Conservation (phyloP, 106 monocot species). For the Iris macrosiphon region DNA sequence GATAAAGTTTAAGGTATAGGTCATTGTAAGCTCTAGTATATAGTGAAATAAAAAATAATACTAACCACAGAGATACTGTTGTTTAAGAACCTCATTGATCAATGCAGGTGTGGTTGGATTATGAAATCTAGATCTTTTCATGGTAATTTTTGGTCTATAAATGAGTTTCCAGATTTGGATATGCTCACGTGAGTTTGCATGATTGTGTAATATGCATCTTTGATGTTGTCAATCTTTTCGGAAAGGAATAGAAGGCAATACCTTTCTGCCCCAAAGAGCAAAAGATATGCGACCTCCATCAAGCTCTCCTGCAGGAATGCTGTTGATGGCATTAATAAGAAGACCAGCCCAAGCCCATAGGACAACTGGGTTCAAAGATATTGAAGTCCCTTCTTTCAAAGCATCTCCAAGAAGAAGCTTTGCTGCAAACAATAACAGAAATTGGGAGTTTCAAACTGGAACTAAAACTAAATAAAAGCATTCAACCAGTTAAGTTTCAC, state of each 20-base stretch:
- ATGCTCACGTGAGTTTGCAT: neutral
- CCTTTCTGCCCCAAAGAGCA: conserved; percentile 97
- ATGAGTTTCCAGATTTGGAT: neutral
- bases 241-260: conserved; percentile 14
- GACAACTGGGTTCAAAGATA: conserved; percentile 82
- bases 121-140: no score
- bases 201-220: neutral
- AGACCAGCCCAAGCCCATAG: conserved; percentile 96
- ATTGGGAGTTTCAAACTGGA: no score
- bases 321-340: conserved; percentile 89
- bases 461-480: no score
- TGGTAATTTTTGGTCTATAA: neutral
- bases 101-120: no score
- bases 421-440: conserved; percentile 31
- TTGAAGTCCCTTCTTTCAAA: conserved; percentile 69
- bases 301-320: conserved; percentile 92
- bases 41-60: no score
- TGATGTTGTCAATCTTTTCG: no score
- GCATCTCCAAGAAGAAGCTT: conserved; percentile 81
- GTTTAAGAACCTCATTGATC: no score
- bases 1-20: no score
- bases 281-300: conserved; percentile 96
- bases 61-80: no score
- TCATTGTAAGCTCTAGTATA: no score
- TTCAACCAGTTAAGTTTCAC: no score